These are phyloP conservation scores for Globisporangium uncinulatum DNA, from an alignment of 352 stramenopile species.

Conservation along the genomic window DNA sequence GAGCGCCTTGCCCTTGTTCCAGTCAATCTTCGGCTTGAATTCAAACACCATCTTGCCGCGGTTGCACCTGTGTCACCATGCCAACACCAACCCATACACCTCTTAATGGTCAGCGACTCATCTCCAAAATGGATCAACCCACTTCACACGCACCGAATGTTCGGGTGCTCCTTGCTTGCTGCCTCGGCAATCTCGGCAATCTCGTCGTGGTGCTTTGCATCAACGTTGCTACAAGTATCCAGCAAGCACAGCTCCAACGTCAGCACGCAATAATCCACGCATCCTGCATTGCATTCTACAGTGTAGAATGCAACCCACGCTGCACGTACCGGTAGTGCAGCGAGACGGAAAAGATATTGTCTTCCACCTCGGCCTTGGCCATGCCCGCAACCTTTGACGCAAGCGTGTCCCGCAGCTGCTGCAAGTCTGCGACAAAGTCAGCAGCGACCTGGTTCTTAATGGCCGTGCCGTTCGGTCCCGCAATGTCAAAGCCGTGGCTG, in stretches of 20 bases:
- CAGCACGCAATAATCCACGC: no score
- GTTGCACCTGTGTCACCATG: constrained; percentile 55
- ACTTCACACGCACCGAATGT: constrained; percentile 39
- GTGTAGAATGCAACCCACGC: neutral
- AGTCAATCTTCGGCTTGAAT: constrained; percentile 89
- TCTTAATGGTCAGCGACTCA: no score
- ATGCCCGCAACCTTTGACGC: constrained; percentile 36
- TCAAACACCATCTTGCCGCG: constrained; percentile 89
- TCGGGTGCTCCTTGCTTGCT: constrained; percentile 37
- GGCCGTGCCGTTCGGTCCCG: constrained; percentile 59
- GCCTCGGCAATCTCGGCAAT: constrained; percentile 42
- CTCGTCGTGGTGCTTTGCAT: constrained; percentile 23
- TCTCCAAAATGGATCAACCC: neutral
- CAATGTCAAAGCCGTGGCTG: constrained; percentile 89
- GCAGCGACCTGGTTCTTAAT: constrained; percentile 84
- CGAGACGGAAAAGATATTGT: constrained; percentile 88
- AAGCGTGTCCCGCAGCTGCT: constrained; percentile 50
- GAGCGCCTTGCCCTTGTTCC: constrained; percentile 90
- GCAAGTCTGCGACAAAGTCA: constrained; percentile 67
- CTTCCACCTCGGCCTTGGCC: constrained; percentile 71
- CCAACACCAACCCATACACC: neutral
- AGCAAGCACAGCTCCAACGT: neutral
- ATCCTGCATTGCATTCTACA: neutral
- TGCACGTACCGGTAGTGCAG: constrained; percentile 76
- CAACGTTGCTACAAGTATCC: constrained; percentile 43